These are phyloP conservation scores for Pichia heedii DNA, from an alignment of 805 yeast genomes.

Conservation along the genomic window DNA sequence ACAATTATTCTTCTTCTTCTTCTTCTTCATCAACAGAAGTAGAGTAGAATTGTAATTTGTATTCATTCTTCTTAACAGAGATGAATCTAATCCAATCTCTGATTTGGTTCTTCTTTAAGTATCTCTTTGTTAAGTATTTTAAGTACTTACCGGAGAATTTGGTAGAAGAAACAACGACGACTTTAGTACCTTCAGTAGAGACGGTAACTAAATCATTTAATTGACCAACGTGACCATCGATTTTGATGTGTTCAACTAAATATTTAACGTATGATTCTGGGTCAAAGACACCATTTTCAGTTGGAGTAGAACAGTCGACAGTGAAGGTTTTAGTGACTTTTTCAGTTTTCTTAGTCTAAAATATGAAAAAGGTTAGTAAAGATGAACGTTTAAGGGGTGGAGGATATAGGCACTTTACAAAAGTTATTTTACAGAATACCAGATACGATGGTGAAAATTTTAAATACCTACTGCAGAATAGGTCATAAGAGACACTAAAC, in stretches of 20 bases:
- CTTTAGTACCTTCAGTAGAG: conserved; percentile 76
- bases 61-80: conserved; percentile 88
- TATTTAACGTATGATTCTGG: conserved; percentile 95
- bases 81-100: conserved; percentile 99
- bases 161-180: conserved; percentile 81
- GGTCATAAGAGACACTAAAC: background rate
- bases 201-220: conserved; percentile 91
- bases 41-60: conserved; percentile 98
- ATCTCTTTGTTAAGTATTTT: conserved; percentile 98
- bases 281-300: conserved; percentile 95
- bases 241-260: conserved; percentile 98
- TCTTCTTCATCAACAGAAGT: conserved; percentile 89
- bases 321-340: conserved; percentile 80
- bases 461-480: conserved; percentile 10
- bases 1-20: conserved; percentile 60
- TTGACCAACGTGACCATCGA: conserved; percentile 94
- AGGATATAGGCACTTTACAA: too few relatives aligned
- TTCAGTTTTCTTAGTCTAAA: conserved; percentile 65
- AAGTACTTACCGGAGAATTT: conserved; percentile 99
- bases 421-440: conserved; percentile 6
- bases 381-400: background rate
- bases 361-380: conserved; percentile 14
- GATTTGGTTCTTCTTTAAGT: conserved; percentile 99
- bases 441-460: background rate
- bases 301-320: conserved; percentile 95